These are phyloP conservation scores for Arachis stenosperma DNA, from an alignment of 306 rosid species.

Conservation along the genomic window DNA sequence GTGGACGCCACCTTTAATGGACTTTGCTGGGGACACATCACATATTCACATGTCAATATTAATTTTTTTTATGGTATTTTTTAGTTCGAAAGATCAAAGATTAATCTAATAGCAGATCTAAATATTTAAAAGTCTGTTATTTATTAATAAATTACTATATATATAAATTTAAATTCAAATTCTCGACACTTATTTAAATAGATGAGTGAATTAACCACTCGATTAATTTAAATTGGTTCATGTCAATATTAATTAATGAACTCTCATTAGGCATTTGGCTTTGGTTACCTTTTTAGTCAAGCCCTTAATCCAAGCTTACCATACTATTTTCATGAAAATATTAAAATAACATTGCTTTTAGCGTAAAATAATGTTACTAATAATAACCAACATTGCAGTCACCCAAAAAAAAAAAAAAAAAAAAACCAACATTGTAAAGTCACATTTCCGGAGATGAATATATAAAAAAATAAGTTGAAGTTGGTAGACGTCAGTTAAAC, in stretches of 20 bases:
- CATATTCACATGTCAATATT: background rate
- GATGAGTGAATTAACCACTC: too few relatives aligned
- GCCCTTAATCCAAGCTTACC: slow-evolving; percentile 31
- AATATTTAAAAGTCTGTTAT: too few relatives aligned
- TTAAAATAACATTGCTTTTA: background rate
- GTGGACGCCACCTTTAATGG: background rate
- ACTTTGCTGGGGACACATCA: slow-evolving; percentile 19
- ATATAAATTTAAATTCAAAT: too few relatives aligned
- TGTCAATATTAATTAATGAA: background rate
- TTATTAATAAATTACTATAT: too few relatives aligned
- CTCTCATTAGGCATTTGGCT: background rate
- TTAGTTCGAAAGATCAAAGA: too few relatives aligned
- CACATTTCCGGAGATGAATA: background rate
- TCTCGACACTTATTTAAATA: too few relatives aligned
- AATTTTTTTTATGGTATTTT: too few relatives aligned
- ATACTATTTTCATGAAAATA: background rate
- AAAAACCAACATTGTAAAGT: background rate
- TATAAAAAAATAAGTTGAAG: background rate
- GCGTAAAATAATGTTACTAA: background rate
- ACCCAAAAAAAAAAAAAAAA: too few relatives aligned
- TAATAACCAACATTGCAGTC: background rate
- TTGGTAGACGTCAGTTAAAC: background rate
- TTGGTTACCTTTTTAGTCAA: slow-evolving; percentile 31
- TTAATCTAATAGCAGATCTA: too few relatives aligned
- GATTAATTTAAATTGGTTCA: background rate